Evolutionary conservation across 1,139 yeast species (phyloP).

Genomic region (Suhomyces maxii): DNA sequence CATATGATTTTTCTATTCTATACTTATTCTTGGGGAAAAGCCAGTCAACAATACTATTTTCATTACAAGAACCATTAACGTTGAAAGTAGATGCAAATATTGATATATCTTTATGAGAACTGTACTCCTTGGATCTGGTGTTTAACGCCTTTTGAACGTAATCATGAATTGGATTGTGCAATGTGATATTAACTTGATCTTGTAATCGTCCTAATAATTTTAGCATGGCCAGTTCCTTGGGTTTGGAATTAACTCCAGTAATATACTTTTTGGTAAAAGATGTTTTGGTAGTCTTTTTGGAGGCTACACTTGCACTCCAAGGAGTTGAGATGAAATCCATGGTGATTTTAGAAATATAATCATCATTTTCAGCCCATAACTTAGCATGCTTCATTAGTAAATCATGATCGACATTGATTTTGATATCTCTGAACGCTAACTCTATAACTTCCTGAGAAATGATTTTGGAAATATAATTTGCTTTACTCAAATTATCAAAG

Average conservation of each 20-base stretch:
- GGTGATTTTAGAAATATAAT: conserved; percentile 46
- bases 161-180: conserved; percentile 73
- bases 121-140: conserved; percentile 49
- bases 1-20: conserved; percentile 41
- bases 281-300: conserved; percentile 38
- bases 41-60: conserved; percentile 58
- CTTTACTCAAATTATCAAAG: conserved; percentile 63
- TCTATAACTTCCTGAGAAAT: conserved; percentile 64
- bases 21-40: conserved; percentile 45
- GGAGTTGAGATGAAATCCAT: conserved; percentile 37
- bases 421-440: conserved; percentile 56
- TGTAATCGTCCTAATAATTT: conserved; percentile 51
- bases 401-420: conserved; percentile 37
- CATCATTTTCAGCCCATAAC: conserved; percentile 64
- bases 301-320: conserved; percentile 32
- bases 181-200: conserved; percentile 45
- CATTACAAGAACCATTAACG: conserved; percentile 59
- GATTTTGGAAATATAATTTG: conserved; percentile 57
- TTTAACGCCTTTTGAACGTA: conserved; percentile 57
- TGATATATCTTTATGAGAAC: conserved; percentile 50
- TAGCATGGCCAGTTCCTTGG: conserved; percentile 47
- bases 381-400: conserved; percentile 53
- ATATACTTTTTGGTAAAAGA: conserved; percentile 50
- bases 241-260: conserved; percentile 41
- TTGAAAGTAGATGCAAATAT: conserved; percentile 71